phyloP scores from a whole-genome alignment of 192 early-diverging fungal species.

The Coemansia biformis region DNA sequence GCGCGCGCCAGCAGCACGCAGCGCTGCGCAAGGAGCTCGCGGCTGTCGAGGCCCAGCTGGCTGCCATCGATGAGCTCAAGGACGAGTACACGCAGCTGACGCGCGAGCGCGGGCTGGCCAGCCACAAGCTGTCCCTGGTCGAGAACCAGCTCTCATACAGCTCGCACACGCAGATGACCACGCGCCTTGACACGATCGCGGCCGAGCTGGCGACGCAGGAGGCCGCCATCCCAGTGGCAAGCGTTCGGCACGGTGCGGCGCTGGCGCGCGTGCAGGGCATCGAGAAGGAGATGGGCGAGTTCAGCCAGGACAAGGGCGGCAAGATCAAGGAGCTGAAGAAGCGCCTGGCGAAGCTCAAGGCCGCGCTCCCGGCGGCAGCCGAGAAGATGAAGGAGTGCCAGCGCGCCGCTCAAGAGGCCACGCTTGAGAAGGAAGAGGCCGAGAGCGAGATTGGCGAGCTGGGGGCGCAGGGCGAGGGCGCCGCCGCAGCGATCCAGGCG shows the following conservation, averaged over 20 bases:
- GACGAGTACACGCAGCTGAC: slow-evolving; percentile 57
- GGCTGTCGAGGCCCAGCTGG: slow-evolving; percentile 53
- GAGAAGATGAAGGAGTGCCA: slow-evolving; percentile 40
- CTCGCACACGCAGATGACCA: slow-evolving; percentile 60
- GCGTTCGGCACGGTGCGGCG: slow-evolving; percentile 49
- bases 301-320: slow-evolving; percentile 77
- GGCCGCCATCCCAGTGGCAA: slow-evolving; percentile 53
- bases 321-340: slow-evolving; percentile 82
- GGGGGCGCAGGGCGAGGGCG: slow-evolving; percentile 19
- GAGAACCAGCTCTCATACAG: slow-evolving; percentile 77
- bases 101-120: slow-evolving; percentile 65
- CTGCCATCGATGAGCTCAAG: slow-evolving; percentile 52
- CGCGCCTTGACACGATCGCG: slow-evolving; percentile 31
- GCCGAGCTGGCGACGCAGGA: slow-evolving; percentile 54
- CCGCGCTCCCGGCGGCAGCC: slow-evolving; percentile 55
- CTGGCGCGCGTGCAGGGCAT: slow-evolving; percentile 56
- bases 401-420: slow-evolving; percentile 34
- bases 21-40: slow-evolving; percentile 51
- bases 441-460: slow-evolving; percentile 40
- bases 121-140: slow-evolving; percentile 69
- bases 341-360: slow-evolving; percentile 62
- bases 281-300: slow-evolving; percentile 86
- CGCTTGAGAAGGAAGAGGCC: slow-evolving; percentile 44
- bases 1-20: slow-evolving; percentile 53
- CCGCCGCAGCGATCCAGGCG: slow-evolving; percentile 37